Percentiles rank a stretch among this genome's conserved stretches.
Evolutionary conservation across 2,329 filamentous ascomycete genomes (phyloP).

Genomic region (Didymella sp.): DNA sequence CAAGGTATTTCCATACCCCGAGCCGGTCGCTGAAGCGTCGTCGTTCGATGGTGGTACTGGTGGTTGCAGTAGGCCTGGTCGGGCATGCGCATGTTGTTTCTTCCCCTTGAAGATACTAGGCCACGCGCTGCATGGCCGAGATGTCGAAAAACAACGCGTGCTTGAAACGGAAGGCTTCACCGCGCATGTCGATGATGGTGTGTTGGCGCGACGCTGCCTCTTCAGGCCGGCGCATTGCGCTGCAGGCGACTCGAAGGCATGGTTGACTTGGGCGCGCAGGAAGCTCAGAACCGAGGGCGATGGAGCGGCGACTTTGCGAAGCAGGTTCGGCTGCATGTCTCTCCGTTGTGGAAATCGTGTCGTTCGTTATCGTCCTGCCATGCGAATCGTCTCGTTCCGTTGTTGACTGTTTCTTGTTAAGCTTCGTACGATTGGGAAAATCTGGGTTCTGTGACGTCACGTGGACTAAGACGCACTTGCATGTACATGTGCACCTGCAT

Average conservation of each 20-base stretch:
- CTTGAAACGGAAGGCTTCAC: background rate
- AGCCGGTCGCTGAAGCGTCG: constrained; percentile 60
- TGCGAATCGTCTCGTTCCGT: constrained; percentile 1
- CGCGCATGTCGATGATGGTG: background rate
- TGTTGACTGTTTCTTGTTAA: background rate
- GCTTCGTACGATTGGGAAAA: constrained; percentile 13
- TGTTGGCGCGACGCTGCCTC: constrained; percentile 27
- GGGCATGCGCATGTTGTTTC: constrained; percentile 43
- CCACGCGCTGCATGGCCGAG: constrained; percentile 31
- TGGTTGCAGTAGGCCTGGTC: constrained; percentile 62
- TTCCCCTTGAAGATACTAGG: constrained; percentile 34
- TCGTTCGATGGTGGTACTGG: constrained; percentile 60
- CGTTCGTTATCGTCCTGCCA: constrained; percentile 14
- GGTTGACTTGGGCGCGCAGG: constrained; percentile 43
- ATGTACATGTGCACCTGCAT: background rate
- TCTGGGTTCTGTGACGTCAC: constrained; percentile 36
- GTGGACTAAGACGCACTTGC: constrained; percentile 21
- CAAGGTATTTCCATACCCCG: constrained; percentile 54
- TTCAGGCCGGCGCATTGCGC: constrained; percentile 33
- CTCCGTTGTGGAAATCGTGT: constrained; percentile 28
- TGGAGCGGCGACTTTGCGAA: constrained; percentile 42
- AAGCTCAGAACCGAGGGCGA: constrained; percentile 50
- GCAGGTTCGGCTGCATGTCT: constrained; percentile 49
- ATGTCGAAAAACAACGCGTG: constrained; percentile 28
- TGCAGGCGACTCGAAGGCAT: constrained; percentile 39